A percentile compares a stretch with the other conserved stretches of the same genome.
These are phyloP conservation scores for Papiliotrema fonsecae DNA, from an alignment of 1,284 basidiomycete species.

Conservation along the genomic window DNA sequence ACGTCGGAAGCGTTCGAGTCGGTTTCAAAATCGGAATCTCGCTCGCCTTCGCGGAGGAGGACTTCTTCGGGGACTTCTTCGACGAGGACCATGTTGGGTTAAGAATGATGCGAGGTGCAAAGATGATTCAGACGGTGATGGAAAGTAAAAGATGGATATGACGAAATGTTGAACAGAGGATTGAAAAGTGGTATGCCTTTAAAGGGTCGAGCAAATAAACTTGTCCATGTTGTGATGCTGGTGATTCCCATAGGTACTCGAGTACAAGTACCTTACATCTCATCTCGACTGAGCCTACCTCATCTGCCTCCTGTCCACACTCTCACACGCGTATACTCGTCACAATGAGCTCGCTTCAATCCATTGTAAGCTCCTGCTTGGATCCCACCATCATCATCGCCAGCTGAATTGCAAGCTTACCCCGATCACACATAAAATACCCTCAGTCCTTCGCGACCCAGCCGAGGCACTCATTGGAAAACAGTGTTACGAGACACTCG, in stretches of 20 bases:
- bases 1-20: conserved; percentile 30
- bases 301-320: too few species aligned
- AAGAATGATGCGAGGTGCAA: not conserved
- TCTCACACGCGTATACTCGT: too few species aligned
- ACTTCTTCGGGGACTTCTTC: conserved; percentile 46
- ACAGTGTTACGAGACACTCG: conserved; percentile 86
- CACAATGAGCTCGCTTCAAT: too few species aligned
- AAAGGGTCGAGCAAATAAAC: too few species aligned
- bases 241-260: too few species aligned
- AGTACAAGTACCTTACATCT: too few species aligned
- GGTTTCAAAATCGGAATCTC: conserved; percentile 41
- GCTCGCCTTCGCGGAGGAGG: conserved; percentile 22
- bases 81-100: conserved; percentile 39
- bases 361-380: too few species aligned
- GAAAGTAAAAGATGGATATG: not conserved
- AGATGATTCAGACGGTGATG: not conserved
- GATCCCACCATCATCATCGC: too few species aligned
- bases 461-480: conserved; percentile 76
- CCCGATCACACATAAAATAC: conserved; percentile 56
- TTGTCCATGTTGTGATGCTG: too few species aligned
- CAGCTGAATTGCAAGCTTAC: too few species aligned
- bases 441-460: conserved; percentile 73
- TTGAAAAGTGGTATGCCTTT: too few species aligned
- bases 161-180: not conserved
- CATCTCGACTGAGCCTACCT: too few species aligned